These are phyloP conservation scores for Paracoccidioides brasiliensis DNA, from an alignment of 2,329 filamentous ascomycete genomes.

Conservation along the genomic window DNA sequence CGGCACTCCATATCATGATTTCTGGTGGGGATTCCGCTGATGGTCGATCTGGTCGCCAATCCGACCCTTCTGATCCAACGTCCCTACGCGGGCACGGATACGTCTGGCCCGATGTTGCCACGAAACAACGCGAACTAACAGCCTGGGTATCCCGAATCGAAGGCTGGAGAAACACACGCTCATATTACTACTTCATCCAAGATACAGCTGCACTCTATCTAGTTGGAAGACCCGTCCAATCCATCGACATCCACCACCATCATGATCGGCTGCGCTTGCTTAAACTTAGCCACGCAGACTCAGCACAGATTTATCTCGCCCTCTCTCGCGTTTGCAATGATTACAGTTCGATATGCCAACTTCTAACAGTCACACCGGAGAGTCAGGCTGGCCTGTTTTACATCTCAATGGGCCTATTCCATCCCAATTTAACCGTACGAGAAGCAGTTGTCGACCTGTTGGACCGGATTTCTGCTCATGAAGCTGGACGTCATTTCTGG, in stretches of 20 bases:
- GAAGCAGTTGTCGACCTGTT: conserved; percentile 65
- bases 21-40: conserved; percentile 47
- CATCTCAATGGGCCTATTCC: conserved; percentile 78
- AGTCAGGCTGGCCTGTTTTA: conserved; percentile 84
- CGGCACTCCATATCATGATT: conserved; percentile 67
- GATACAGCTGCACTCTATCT: conserved; percentile 35
- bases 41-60: conserved; percentile 25
- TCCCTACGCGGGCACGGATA: conserved; percentile 74
- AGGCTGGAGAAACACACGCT: conserved; percentile 89
- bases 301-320: conserved; percentile 73
- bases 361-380: conserved; percentile 71
- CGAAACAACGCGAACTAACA: conserved; percentile 72
- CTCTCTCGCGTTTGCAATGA: conserved; percentile 61
- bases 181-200: conserved; percentile 91
- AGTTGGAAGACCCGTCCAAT: conserved; percentile 28
- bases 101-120: conserved; percentile 76
- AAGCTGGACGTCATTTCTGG: conserved; percentile 92
- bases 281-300: conserved; percentile 61
- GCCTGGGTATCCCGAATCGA: conserved; percentile 89
- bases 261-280: conserved; percentile 80
- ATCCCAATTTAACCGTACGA: conserved; percentile 70
- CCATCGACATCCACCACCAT: conserved; percentile 68
- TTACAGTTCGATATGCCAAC: conserved; percentile 74
- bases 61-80: conserved; percentile 30
- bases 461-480: conserved; percentile 70